Base-by-base conservation (phyloP, 1,284 basidiomycete genomes). In the Moniliophthora roreri region DNA sequence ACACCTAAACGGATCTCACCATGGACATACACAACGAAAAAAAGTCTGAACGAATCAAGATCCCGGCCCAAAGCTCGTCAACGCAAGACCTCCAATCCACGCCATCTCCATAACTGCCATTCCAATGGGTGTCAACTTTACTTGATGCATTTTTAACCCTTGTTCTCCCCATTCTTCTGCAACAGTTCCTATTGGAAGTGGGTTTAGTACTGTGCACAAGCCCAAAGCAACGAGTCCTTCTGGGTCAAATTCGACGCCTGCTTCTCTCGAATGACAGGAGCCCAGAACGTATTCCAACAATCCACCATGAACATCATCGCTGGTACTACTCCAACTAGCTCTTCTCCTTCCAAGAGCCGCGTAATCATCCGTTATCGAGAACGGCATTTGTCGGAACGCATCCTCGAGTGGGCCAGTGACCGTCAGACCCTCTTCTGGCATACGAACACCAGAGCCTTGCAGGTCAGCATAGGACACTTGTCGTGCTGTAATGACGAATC, bases 91-190 rank as follows among this genome's bases (percentile, higher is more conserved):
- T 9, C 88, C 90, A 42, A 88, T 73, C 87, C 89, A 92, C 21
- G 84, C 84, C 86, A 91, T 88, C 72, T 92, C 89, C 57, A 89
- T 76, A 20, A 83, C 85, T 2, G 90, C 87, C 55, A 80, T 77
- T 32, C 89, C 89, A 49, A 92, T 80, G 0, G 87, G 81, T 7
- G 85, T 92, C 57, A 89, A 71, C 50, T 76, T 66, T 46, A 74
- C 51, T 36, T 39, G n/a, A n/a, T n/a, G n/a, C n/a, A n/a, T n/a
- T n/a, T n/a, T n/a, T n/a, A n/a, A n/a, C n/a, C n/a, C n/a, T n/a
- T n/a, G n/a, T n/a, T n/a, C n/a, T n/a, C n/a, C 36, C 20, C 44
- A 23, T 28, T 54, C 51, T 32, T 58, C 57, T 21, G 52, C 54
- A n/a, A 58, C 52, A 16, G 41, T 58, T n/a, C 57, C 57, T 21